Percentiles rank a stretch among this genome's conserved stretches.
phyloP scores from a whole-genome alignment of 768 basidiomycete genomes.

The Cystobasidium tubakii region DNA sequence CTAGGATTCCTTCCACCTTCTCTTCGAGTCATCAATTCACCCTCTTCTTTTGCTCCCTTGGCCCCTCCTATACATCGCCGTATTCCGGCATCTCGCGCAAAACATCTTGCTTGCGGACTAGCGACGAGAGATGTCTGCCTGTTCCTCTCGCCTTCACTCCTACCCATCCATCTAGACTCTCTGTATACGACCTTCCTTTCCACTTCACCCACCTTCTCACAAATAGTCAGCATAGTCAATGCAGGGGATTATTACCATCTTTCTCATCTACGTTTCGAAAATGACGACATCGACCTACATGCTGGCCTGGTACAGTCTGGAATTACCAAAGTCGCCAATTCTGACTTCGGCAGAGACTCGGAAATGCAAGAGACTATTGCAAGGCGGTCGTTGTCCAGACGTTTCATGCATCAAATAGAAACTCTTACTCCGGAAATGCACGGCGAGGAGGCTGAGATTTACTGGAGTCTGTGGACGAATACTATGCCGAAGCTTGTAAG shows the following conservation, averaged over 20 bases:
- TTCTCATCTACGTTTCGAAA: conserved; percentile 6
- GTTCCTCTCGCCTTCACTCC: conserved; percentile 14
- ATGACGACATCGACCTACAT: conserved; percentile 20
- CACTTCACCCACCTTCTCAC: not conserved
- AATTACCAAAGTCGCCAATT: not conserved
- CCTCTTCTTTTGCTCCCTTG: conserved; percentile 7
- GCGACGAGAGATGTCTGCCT: conserved; percentile 40
- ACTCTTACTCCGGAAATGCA: not conserved
- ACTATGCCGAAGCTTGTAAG: conserved; percentile 39
- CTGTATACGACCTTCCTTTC: conserved; percentile 38
- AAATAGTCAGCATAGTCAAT: conserved; percentile 9
- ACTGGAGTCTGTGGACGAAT: conserved; percentile 42
- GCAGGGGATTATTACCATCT: conserved; percentile 18
- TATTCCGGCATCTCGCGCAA: conserved; percentile 19
- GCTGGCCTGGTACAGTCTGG: not conserved
- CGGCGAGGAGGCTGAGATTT: conserved; percentile 36
- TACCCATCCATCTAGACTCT: conserved; percentile 37
- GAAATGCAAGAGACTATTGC: conserved; percentile 11
- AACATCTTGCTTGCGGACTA: conserved; percentile 41
- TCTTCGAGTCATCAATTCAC: conserved; percentile 7
- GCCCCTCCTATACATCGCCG: conserved; percentile 1
- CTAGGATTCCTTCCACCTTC: not conserved
- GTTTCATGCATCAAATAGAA: conserved; percentile 9
- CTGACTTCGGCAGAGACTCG: not conserved
- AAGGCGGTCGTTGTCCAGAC: not conserved